Evolutionary conservation across 768 basidiomycete genomes (phyloP), one percentile per base, ranked within the genome.

Genomic region (Strobilomyces echinocephalus): DNA sequence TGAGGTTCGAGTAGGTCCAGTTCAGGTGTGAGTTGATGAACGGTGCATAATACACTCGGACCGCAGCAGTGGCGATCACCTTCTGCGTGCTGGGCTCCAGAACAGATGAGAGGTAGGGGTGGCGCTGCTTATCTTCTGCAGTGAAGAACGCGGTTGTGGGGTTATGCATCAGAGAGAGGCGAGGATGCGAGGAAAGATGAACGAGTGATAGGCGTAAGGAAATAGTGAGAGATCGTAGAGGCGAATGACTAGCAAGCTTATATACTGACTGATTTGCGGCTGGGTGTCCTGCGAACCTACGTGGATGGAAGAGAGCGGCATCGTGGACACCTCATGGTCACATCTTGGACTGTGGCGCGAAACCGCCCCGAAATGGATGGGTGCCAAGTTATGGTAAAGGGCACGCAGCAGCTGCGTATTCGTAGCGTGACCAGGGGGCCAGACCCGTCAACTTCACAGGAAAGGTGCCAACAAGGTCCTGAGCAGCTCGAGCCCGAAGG

Each of bases 11-110:
- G 59, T 76, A 83, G 9, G 72, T 72, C 86, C 86, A 88, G 45
- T 79, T 76, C 61, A 63, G 69, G 61, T 70, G 76, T 62, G 67
- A 67, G 50, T 62, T 72, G 55, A 63, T 71, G 60, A 83, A 77
- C 33, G 79, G 76, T 5, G 82, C 77, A 65, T 85, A 82, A 63
- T 87, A 86, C 31, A 85, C 74, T 59, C 81, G 78, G 38, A 79
- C 83, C 28, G 72, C 65, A 45, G 81, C 82, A 5, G 73, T 71
- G n/a, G 80, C 79, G 60, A 82, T 73, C 45, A 80, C 72, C 34
- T 76, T 71, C 60, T 79, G 77, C 35, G 71, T 65, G 52, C 62
- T 68, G 48, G 71, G 66, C 35, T 70, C 65, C 51, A 76, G 74
- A 60, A 72, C 67, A 50, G 72, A 73, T 63, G 55, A 71, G 63